Conservation (phyloP, 495 filamentous ascomycete species). For the Platismatia glauca region DNA sequence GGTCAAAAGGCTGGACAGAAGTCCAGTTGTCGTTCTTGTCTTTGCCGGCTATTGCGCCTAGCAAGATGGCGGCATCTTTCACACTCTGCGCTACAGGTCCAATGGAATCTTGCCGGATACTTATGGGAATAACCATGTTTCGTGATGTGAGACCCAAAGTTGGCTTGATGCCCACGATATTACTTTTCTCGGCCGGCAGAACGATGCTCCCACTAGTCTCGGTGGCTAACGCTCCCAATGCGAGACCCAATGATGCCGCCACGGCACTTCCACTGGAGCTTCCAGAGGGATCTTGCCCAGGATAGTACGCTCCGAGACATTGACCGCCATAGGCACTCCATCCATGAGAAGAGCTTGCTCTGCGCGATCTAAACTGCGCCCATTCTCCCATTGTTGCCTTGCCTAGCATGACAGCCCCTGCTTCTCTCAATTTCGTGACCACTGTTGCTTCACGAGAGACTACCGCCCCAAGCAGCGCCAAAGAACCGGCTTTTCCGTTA, state of each 20-base stretch:
- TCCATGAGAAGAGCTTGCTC: constrained; percentile 32
- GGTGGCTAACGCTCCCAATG: constrained; percentile 29
- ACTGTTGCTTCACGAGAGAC: constrained; percentile 32
- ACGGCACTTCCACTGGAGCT: constrained; percentile 32
- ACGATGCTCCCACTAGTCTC: constrained; percentile 36
- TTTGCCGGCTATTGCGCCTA: constrained; percentile 30
- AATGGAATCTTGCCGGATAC: constrained; percentile 31
- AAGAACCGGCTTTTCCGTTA: constrained; percentile 38
- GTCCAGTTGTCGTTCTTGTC: constrained; percentile 40
- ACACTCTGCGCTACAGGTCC: constrained; percentile 33
- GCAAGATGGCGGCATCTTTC: constrained; percentile 32
- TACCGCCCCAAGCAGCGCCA: constrained; percentile 34
- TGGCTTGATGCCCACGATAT: constrained; percentile 36
- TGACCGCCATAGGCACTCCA: constrained; percentile 41
- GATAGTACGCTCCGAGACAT: constrained; percentile 35
- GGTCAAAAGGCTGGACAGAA: constrained; percentile 31
- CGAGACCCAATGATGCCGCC: constrained; percentile 30
- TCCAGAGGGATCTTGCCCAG: constrained; percentile 32
- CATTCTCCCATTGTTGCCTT: constrained; percentile 38
- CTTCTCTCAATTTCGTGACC: constrained; percentile 30
- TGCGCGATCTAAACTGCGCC: constrained; percentile 31
- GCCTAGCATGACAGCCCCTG: constrained; percentile 38
- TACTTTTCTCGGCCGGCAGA: constrained; percentile 30
- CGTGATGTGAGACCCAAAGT: constrained; percentile 33
- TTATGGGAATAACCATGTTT: constrained; percentile 31